These are phyloP conservation scores for Chaetothyriales sp. DNA, from an alignment of 2,329 filamentous ascomycete genomes.

Conservation along the genomic window DNA sequence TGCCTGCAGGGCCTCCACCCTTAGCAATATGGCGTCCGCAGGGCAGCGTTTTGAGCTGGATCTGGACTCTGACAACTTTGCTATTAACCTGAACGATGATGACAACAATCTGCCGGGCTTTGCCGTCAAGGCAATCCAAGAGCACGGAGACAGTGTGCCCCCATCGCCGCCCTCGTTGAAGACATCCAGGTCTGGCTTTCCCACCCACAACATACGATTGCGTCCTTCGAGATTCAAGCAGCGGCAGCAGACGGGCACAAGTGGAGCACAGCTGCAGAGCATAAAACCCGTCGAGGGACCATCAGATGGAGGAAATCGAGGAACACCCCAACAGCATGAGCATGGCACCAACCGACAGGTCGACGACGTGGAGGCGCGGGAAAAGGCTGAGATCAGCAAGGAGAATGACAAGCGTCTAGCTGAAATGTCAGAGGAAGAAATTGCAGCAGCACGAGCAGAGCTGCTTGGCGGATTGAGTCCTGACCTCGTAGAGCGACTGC, in stretches of 20 bases:
- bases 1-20: neutral
- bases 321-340: conserved; percentile 10
- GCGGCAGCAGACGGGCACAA: conserved; percentile 31
- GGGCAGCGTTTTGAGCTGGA: conserved; percentile 50
- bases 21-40: conserved; percentile 8
- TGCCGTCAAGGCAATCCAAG: conserved; percentile 63
- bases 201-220: conserved; percentile 68
- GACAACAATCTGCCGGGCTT: conserved; percentile 19
- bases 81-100: conserved; percentile 20
- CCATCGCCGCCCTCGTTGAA: conserved; percentile 44
- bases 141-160: conserved; percentile 45
- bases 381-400: conserved; percentile 54
- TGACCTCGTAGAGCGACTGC: conserved; percentile 59
- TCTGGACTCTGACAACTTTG: conserved; percentile 38
- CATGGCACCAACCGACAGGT: conserved; percentile 12
- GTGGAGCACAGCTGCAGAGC: conserved; percentile 4
- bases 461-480: conserved; percentile 67
- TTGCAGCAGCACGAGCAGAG: conserved; percentile 65
- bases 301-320: conserved; percentile 13
- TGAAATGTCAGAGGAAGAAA: conserved; percentile 68
- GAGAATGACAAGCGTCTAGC: conserved; percentile 66
- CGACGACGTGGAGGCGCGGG: conserved; percentile 41
- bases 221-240: conserved; percentile 69
- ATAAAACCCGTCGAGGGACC: conserved; percentile 9
- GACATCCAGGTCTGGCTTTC: conserved; percentile 60